These are phyloP conservation scores for Ceratocystiopsis brevicomis DNA, from an alignment of 2,329 filamentous ascomycete species.

Conservation along the genomic window DNA sequence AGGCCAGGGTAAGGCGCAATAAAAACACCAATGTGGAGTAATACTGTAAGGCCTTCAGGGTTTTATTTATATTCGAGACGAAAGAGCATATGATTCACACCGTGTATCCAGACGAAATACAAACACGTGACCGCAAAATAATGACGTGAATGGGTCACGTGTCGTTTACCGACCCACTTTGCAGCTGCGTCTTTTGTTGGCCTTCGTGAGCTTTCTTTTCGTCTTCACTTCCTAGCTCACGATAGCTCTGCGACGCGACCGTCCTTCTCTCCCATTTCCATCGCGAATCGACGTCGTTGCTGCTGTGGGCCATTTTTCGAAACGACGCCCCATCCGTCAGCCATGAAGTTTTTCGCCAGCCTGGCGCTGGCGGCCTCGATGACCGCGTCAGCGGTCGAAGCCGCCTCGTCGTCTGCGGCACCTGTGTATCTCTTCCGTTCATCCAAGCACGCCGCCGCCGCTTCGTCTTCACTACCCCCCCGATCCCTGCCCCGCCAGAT, in stretches of 20 bases:
- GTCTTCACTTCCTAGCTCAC: neutral
- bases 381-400: conserved; percentile 15
- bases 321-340: neutral
- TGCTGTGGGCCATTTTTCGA: neutral
- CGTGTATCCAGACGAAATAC: too few relatives aligned
- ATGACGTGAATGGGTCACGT: too few relatives aligned
- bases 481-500: conserved; percentile 29
- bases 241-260: too few relatives aligned
- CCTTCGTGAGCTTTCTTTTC: neutral
- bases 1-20: too few relatives aligned
- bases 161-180: too few relatives aligned
- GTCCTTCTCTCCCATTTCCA: neutral
- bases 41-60: too few relatives aligned
- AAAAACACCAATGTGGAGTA: too few relatives aligned
- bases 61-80: too few relatives aligned
- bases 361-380: conserved; percentile 15
- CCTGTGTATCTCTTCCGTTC: conserved; percentile 34
- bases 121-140: too few relatives aligned
- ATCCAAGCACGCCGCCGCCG: neutral
- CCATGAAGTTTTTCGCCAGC: conserved; percentile 16
- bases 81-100: too few relatives aligned
- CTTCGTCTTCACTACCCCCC: conserved; percentile 7
- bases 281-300: neutral
- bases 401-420: conserved; percentile 21
- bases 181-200: neutral